These are phyloP conservation scores for Breviolum minutum DNA, from an alignment of 73 alveolate species.

Conservation along the genomic window DNA sequence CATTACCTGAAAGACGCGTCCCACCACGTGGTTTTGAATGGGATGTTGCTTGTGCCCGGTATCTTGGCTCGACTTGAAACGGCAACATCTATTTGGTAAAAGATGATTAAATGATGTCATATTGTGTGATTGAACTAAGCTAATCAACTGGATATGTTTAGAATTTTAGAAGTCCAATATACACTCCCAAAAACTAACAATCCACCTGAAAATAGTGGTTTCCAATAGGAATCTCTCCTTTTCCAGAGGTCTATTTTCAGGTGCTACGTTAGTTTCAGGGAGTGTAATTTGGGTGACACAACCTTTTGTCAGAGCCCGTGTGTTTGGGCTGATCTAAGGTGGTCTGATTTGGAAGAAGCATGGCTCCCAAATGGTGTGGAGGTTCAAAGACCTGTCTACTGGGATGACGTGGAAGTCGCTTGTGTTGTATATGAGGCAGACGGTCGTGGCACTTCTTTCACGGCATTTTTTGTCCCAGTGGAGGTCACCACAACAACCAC, in stretches of 20 bases:
- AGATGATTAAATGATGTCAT: no score
- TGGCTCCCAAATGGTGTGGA: slow-evolving; percentile 63
- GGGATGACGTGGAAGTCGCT: slow-evolving; percentile 61
- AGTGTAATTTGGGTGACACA: not conserved
- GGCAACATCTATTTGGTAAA: no score
- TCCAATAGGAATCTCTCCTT: no score
- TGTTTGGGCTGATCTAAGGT: not conserved
- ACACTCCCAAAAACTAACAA: no score
- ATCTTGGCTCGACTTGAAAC: not conserved
- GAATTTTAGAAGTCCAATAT: no score
- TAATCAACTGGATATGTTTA: no score
- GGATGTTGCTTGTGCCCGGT: slow-evolving; percentile 58
- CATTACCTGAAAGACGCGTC: not conserved
- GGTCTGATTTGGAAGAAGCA: slow-evolving; percentile 37
- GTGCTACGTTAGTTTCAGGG: not conserved
- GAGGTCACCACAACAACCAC: slow-evolving; percentile 68
- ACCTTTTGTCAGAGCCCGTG: not conserved
- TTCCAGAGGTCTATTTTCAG: not conserved
- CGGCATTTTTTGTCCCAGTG: slow-evolving; percentile 26
- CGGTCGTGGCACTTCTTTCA: slow-evolving; percentile 4
- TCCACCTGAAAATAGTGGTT: no score
- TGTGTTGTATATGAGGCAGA: slow-evolving; percentile 42
- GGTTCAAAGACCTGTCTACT: slow-evolving; percentile 56
- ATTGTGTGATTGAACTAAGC: no score
- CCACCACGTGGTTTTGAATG: slow-evolving; percentile 22